Evolutionary conservation across 139 green algal genomes (phyloP), one percentile per base, ranked within the genome.

Genomic region (Chlamydomonas sp.): DNA sequence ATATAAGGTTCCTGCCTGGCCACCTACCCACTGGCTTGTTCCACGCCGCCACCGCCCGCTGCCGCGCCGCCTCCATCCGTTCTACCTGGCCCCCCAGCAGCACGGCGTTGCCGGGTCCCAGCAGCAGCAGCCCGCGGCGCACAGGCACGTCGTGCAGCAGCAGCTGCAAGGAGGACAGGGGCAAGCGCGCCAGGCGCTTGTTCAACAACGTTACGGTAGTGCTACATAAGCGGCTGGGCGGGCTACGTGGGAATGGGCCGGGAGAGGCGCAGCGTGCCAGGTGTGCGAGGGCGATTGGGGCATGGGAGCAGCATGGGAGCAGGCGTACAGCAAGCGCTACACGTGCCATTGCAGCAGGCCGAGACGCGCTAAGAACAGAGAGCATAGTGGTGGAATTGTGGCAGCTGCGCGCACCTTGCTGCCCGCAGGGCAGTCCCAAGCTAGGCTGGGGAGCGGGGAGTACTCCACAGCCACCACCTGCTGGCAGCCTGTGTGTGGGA

Each of bases 11-110:
- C 31, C 82, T 78, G 73, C 60, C 59, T 14, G 64, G 12, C 2
- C 17, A 16, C 85, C 1, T 72, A 93, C 91, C 89, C 63, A 89
- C 90, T 58, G 93, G 91, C 78, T 93, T 88, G 72, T 84, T 89
- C 86, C 92, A 90, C 12, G 82, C 83, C 10, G 82, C 72, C 12
- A 94, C 74, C n/a, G 91, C 79, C 5, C 62, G 59, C 63, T 89
- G 90, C 67, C 91, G 79, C 1, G 90, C 89, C 18, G 77, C 87
- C 78, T 96, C 91, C 76, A 96, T 75, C 18, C 77, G 31, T 20
- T 91, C 77, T 81, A 96, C 94, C 84, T 90, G 64, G 2, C 95
- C 94, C 0, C 95, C 95, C 58, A 96, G 89, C 57, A 96, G 82
- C 6, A 59, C n/a, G n/a, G n/a, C n/a, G n/a, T n/a, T n/a, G n/a